Base-by-base conservation (phyloP, 108 stramenopile genomes). In the Craspedostauros australis region DNA sequence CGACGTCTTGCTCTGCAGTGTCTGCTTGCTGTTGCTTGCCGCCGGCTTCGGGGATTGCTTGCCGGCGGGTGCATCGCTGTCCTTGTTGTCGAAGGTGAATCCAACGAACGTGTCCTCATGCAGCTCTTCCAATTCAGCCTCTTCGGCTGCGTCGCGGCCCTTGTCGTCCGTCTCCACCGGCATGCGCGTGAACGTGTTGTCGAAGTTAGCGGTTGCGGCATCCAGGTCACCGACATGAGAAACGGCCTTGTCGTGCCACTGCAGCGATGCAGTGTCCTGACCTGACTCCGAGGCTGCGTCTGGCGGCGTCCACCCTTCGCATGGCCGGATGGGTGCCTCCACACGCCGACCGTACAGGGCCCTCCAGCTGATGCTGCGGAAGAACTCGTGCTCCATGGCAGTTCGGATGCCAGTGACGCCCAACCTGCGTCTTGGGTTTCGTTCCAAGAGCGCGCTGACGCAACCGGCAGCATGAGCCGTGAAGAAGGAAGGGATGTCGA, bases 331-430 rank as follows among this genome's bases (percentile, higher is more conserved):
- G 9, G 91, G 91, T 21, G 91, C 73, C 25, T 80, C 71, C 12
- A 93, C 79, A 26, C 81, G 77, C 21, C 85, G 70, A 14, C 68
- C 76, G 46, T 76, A 73, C 22, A 88, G 52, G 1, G 80, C 76
- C 57, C 84, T 80, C 69, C 84, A 87, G 53, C 75, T 80, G 40
- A 87, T 81, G 39, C 75, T 79, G 33, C 86, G 71, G 56, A 88
- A 88, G 61, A 88, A 88, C 22, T 84, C 81, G 65, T 93, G 82
- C 47, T 74, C 76, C 86, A 88, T 91, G 44, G 82, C 86, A 50
- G 73, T 71, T 34, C 84, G 73, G 30, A 85, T 68, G 12, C 86
- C 90, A 37, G 72, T 60, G 3, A 88, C 86, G 46, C 90, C 90
- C 27, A 87, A 40, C 42, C 86, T 45, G 48, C 82, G 41, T 30